phyloP scores from a whole-genome alignment of 2,329 filamentous ascomycete species.

The Penicillium sp. region DNA sequence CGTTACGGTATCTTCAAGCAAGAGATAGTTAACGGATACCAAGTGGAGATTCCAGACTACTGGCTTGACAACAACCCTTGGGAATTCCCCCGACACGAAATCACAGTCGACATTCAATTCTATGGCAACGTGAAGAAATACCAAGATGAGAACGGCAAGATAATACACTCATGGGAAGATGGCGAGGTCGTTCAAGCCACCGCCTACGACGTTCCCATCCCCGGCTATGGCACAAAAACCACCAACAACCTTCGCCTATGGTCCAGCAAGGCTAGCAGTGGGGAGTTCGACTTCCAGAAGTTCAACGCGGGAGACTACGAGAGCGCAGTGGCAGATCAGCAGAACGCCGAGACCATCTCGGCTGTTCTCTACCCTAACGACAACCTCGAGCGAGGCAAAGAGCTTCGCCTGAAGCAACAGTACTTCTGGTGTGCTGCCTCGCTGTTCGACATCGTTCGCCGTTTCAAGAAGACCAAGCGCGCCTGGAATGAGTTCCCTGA shows the following conservation, averaged over 20 bases:
- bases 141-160: conserved; percentile 74
- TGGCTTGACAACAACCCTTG: conserved; percentile 99
- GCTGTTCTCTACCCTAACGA: conserved; percentile 97
- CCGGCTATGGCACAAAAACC: conserved; percentile 83
- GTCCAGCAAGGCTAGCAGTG: conserved; percentile 95
- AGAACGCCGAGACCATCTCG: conserved; percentile 98
- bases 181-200: conserved; percentile 91
- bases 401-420: conserved; percentile 96
- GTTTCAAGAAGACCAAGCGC: conserved; percentile 96
- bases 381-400: conserved; percentile 93
- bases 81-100: conserved; percentile 96
- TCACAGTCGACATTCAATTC: conserved; percentile 96
- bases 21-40: conserved; percentile 96
- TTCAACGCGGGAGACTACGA: conserved; percentile 99
- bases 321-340: conserved; percentile 95
- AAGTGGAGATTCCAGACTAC: conserved; percentile 97
- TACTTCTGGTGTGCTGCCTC: conserved; percentile 99
- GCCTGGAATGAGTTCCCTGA: conserved; percentile 90
- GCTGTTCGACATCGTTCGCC: conserved; percentile 90
- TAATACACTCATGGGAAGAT: conserved; percentile 78
- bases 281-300: conserved; percentile 99
- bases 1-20: conserved; percentile 99
- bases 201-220: conserved; percentile 90
- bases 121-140: conserved; percentile 80
- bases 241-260: conserved; percentile 97